Percentiles rank a stretch among this genome's conserved stretches.
These are phyloP conservation scores for Leccinum longicurvipes DNA, from an alignment of 768 basidiomycete species.

Conservation along the genomic window DNA sequence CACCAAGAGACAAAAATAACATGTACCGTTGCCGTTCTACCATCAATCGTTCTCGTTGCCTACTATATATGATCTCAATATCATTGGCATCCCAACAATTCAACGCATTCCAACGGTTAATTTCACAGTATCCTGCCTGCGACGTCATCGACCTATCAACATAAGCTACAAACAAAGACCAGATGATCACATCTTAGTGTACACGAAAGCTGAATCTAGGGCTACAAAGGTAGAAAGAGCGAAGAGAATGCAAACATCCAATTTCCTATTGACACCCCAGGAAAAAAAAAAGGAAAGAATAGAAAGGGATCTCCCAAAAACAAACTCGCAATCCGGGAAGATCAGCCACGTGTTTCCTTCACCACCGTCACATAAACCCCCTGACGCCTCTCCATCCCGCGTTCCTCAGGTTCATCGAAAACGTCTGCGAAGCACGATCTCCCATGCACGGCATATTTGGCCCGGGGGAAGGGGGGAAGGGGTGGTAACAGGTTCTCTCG, in stretches of 20 bases:
- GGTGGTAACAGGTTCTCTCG: neutral
- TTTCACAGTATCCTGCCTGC: neutral
- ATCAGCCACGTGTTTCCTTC: conserved; percentile 31
- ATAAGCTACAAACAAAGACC: conserved; percentile 13
- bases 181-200: neutral
- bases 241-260: neutral
- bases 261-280: too few relatives aligned
- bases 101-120: neutral
- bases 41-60: neutral
- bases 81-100: neutral
- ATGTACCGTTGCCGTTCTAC: conserved; percentile 1
- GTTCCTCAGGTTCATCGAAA: neutral
- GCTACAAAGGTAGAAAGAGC: conserved; percentile 17
- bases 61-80: neutral
- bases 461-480: neutral
- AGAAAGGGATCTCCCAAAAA: neutral
- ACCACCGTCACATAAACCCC: conserved; percentile 45
- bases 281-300: neutral
- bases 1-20: neutral
- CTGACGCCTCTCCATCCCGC: conserved; percentile 13
- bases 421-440: neutral
- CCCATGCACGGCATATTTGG: neutral
- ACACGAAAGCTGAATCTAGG: conserved; percentile 13
- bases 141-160: neutral
- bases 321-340: neutral